Base-by-base conservation (phyloP, 441 rosid species). In the Oxalis stricta region DNA sequence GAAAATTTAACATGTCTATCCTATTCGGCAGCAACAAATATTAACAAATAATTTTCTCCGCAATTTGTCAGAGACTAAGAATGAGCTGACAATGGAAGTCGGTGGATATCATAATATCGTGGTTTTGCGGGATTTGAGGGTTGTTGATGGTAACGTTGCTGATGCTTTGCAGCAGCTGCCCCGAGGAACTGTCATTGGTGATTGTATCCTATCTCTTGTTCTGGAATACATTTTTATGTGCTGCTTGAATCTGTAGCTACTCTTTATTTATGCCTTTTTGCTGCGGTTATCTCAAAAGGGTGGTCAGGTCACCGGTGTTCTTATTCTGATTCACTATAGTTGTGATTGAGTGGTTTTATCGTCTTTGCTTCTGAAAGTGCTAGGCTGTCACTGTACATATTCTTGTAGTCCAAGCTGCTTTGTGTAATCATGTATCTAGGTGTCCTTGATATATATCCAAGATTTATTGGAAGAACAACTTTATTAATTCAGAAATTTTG, bases 91-190 rank as follows among this genome's bases (percentile, higher is more conserved):
- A 29, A 50, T 29, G 33, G 92, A 85, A 56, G 77, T 89, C 38
- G 98, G 92, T 56, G 98, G 96, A 54, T 89, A 89, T 66, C 75
- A 76, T 53, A 56, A 89, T 64, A 56, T 89, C 38, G 26, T 18
- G 1, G 96, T 78, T 39, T 63, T 77, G 29, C 72, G 49, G 48
- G 58, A 67, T 38, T 73, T 85, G 44, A 76, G 64, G 66, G 92
- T 80, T 52, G 94, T 80, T 44, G 87, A 82, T 60, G 86, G 80
- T 42, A 62, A 55, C 23, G 66, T 68, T 53, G 53, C 69, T 18
- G 79, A 76, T 31, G 31, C 50, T 53, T 53, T 78, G 28, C 69
- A 66, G 34, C 53, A 46, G 17, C 79, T 89, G 15, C 92, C 96
- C 21, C 75, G 65, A 39, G 98, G 98, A 55, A 72, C 74, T 16